phyloP scores from a whole-genome alignment of 2,329 filamentous ascomycete genomes.

The Ophiostoma himal-ulmi region DNA sequence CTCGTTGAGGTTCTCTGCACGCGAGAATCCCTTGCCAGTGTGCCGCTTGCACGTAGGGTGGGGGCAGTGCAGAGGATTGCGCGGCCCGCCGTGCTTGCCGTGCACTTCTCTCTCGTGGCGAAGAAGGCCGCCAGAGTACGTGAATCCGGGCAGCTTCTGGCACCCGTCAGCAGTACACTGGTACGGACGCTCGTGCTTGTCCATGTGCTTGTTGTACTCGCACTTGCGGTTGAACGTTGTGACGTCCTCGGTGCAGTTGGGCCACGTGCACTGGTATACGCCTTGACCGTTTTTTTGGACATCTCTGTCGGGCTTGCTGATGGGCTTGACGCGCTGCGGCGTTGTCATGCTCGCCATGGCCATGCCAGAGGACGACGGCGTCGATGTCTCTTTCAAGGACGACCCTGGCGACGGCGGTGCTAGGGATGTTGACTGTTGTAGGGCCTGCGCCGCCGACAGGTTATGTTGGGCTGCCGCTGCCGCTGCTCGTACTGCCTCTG shows the following conservation, averaged over 20 bases:
- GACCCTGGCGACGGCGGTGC: constrained; percentile 24
- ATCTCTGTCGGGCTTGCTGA: constrained; percentile 54
- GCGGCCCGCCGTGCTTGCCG: constrained; percentile 79
- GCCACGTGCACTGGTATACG: constrained; percentile 69
- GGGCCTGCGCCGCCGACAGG: background rate
- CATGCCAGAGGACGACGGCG: constrained; percentile 26
- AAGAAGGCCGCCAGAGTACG: constrained; percentile 83
- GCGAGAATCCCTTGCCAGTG: constrained; percentile 81
- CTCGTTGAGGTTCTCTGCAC: constrained; percentile 90
- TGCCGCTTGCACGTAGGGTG: constrained; percentile 84
- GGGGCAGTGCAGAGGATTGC: constrained; percentile 81
- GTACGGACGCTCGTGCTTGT: constrained; percentile 92
- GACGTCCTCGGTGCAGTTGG: constrained; percentile 60
- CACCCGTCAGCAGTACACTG: constrained; percentile 77
- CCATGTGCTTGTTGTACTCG: constrained; percentile 98
- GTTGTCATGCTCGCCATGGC: background rate
- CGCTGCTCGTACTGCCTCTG: constrained; percentile 9
- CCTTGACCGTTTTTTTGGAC: constrained; percentile 60
- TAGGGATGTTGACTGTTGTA: constrained; percentile 8
- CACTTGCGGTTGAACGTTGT: constrained; percentile 73
- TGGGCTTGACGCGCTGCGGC: constrained; percentile 43
- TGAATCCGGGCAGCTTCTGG: constrained; percentile 89
- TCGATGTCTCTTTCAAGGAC: constrained; percentile 30
- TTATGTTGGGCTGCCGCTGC: background rate
- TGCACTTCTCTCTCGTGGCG: constrained; percentile 93